A percentile compares a stretch with the other conserved stretches of the same genome.
Evolutionary conservation across 2,329 filamentous ascomycete genomes (phyloP).

Genomic region (Fusarium protoensiforme): DNA sequence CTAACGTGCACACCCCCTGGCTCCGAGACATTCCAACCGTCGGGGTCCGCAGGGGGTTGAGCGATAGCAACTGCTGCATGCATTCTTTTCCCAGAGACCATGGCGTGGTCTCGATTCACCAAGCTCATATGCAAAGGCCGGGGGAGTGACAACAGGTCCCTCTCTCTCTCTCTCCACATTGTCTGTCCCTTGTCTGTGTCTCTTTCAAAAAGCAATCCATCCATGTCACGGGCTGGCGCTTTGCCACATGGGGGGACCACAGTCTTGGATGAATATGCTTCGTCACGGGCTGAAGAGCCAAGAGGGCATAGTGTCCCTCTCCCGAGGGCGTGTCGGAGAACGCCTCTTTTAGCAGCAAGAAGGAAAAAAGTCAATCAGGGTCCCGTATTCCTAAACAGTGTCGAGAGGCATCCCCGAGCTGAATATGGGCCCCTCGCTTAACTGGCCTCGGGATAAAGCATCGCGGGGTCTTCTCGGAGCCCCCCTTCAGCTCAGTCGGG

Average conservation of each 20-base stretch:
- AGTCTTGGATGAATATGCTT: conserved; percentile 22
- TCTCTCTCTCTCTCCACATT: conserved; percentile 2
- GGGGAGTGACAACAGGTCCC: background rate
- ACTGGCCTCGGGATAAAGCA: background rate
- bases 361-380: conserved; percentile 1
- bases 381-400: background rate
- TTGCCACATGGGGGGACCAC: conserved; percentile 14
- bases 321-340: background rate
- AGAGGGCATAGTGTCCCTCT: conserved; percentile 18
- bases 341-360: background rate
- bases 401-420: background rate
- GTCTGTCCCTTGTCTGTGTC: background rate
- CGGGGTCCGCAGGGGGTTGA: background rate
- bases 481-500: conserved; percentile 15
- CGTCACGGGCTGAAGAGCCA: conserved; percentile 17
- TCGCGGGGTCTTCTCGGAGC: background rate
- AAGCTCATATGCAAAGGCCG: background rate
- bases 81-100: conserved; percentile 25
- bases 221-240: conserved; percentile 16
- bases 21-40: conserved; percentile 32
- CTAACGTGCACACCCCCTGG: conserved; percentile 2
- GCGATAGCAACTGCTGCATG: conserved; percentile 6
- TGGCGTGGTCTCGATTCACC: conserved; percentile 17
- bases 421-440: background rate
- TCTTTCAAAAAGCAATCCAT: background rate